Base-by-base conservation (phyloP, 805 yeast genomes). In the Tetrapisispora namnaoensis region DNA sequence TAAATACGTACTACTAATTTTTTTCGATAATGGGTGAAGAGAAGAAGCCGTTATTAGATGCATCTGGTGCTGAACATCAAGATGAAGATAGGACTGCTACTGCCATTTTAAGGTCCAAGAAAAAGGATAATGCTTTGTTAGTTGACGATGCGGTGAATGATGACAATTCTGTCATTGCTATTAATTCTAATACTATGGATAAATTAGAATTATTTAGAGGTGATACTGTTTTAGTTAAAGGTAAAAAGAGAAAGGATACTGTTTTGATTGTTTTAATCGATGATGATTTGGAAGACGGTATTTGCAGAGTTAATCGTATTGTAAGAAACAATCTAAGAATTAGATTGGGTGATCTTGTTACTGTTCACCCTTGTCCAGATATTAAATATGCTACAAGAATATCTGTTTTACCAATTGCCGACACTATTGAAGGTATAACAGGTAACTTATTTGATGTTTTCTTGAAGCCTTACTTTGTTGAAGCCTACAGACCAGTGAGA, bases 101-200 rank as follows among this genome's bases (percentile, higher is more conserved):
- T 49, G 99, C 99, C 42, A 93, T 93, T 63, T 75, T 93, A 63
- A 85, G 96, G 74, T 81, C 91, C 72, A 93, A 93, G 82, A 91
- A 93, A 93, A 91, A 91, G 78, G 96, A 86, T 65, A 93, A 93
- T 69, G 87, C 95, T 47, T 74, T 93, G 59, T 72, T 93, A 55
- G 98, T 93, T 46, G 99, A 93, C 65, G 99, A 93, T 70, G 98
- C 99, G 55, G 81, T 83, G 61, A 88, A 86, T 61, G 99, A 93
- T 69, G 99, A 93, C 69, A 93, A 93, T 71, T 89, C 98, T 28
- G 95, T 91, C 55, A 86, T 93, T 66, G 85, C 97, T 46, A 86
- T 93, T 83, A 84, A 95, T 35, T 86, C 96, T 17, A 83, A 83
- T 68, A 93, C 98, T 17, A 87, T 93, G 95, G 99, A 93, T 65